phyloP scores from a whole-genome alignment of 2,329 filamentous ascomycete species.

The Verruconis gallopava region DNA sequence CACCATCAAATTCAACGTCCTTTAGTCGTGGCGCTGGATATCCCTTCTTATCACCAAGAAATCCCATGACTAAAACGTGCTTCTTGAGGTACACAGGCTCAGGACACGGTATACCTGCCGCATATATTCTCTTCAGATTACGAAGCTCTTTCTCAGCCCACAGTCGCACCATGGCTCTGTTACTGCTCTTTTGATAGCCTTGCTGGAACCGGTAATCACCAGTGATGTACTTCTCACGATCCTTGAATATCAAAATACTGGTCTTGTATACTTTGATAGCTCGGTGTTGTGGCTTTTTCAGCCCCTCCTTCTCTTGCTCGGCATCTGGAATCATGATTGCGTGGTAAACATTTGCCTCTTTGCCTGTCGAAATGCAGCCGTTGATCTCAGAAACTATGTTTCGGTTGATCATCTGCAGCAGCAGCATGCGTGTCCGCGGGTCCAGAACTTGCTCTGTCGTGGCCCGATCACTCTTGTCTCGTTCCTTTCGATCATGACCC shows the following conservation, averaged over 20 bases:
- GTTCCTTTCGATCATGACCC: conserved; percentile 37
- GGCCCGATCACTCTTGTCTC: conserved; percentile 84
- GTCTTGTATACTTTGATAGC: conserved; percentile 99
- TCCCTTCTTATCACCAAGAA: conserved; percentile 77
- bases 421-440: conserved; percentile 84
- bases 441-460: conserved; percentile 93
- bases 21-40: conserved; percentile 79
- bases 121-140: conserved; percentile 67
- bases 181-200: conserved; percentile 89
- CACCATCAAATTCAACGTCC: conserved; percentile 61
- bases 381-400: conserved; percentile 83
- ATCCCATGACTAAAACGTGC: conserved; percentile 93
- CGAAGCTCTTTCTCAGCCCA: conserved; percentile 99
- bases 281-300: conserved; percentile 46
- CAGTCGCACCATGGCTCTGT: conserved; percentile 91
- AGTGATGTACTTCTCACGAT: conserved; percentile 87
- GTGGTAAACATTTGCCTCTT: conserved; percentile 97
- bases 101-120: conserved; percentile 77
- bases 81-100: conserved; percentile 79
- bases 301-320: conserved; percentile 39
- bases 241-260: conserved; percentile 93
- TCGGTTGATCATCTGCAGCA: conserved; percentile 91
- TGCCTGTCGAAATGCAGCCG: conserved; percentile 89
- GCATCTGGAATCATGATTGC: conserved; percentile 53
- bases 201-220: conserved; percentile 86